A percentile compares a stretch with the other conserved stretches of the same genome.
phyloP scores from a whole-genome alignment of 768 basidiomycete genomes.

The Mycena indigotica region DNA sequence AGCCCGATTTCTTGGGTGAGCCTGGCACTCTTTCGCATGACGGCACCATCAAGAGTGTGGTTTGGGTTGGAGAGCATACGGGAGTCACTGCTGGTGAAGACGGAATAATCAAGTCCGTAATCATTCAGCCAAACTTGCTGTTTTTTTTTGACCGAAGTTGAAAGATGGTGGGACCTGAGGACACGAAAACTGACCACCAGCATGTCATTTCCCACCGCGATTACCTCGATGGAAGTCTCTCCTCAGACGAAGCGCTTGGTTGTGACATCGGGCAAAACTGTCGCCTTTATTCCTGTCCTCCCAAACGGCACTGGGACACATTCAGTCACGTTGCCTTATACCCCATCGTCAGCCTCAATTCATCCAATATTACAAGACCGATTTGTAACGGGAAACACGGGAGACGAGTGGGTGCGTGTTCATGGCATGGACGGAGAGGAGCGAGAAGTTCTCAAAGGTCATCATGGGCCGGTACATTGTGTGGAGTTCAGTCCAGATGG shows the following conservation, averaged over 20 bases:
- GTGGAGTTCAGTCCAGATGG: constrained; percentile 95
- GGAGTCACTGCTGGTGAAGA: constrained; percentile 93
- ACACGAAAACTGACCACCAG: constrained; percentile 71
- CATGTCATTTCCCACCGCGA: constrained; percentile 72
- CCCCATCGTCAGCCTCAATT: constrained; percentile 92
- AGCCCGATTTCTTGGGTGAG: constrained; percentile 78
- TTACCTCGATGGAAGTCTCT: constrained; percentile 95
- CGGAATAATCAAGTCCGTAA: constrained; percentile 77
- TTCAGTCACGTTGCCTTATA: constrained; percentile 77
- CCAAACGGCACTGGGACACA: constrained; percentile 69
- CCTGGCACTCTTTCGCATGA: constrained; percentile 71
- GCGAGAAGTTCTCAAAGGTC: constrained; percentile 89
- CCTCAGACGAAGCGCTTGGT: constrained; percentile 78
- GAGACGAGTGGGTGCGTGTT: constrained; percentile 96
- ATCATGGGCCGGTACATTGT: constrained; percentile 96
- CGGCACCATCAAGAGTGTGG: constrained; percentile 88
- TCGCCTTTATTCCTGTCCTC: constrained; percentile 84
- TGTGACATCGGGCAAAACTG: constrained; percentile 88
- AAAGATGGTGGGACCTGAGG: constrained; percentile 96
- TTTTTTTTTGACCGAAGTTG: constrained; percentile 21
- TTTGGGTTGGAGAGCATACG: constrained; percentile 88
- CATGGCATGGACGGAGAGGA: constrained; percentile 92
- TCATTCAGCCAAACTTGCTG: too few relatives aligned
- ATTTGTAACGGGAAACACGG: constrained; percentile 87
- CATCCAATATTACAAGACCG: constrained; percentile 87